Base-by-base conservation (phyloP, 129 eudicot species). In the Pittosporum tobira region DNA sequence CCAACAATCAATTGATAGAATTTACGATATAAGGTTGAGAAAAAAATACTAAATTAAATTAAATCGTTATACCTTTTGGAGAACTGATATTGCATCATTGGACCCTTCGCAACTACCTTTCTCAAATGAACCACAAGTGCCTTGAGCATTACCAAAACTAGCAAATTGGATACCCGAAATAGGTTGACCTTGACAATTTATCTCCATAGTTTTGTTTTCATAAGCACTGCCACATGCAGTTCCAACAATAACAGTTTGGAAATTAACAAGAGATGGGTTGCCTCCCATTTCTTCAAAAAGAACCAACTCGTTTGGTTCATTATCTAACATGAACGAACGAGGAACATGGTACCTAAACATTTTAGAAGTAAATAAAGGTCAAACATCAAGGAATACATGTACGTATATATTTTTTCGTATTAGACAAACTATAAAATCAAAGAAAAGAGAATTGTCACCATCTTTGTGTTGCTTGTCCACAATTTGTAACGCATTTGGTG, bases 391-490 rank as follows among this genome's bases (percentile, higher is more conserved):
- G n/a, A n/a, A n/a, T n/a, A n/a, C n/a, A n/a, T n/a, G n/a, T n/a
- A n/a, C n/a, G n/a, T n/a, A n/a, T n/a, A n/a, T n/a, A n/a, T n/a
- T n/a, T n/a, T n/a, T n/a, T n/a, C n/a, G n/a, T n/a, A n/a, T n/a
- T n/a, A n/a, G n/a, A n/a, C n/a, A n/a, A n/a, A n/a, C n/a, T n/a
- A n/a, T n/a, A n/a, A n/a, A n/a, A n/a, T n/a, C n/a, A n/a, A n/a
- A n/a, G n/a, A n/a, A n/a, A n/a, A n/a, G n/a, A n/a, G n/a, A n/a
- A n/a, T n/a, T n/a, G n/a, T 49, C 2, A 74, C 81, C 80, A 81
- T 61, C 71, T 72, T 57, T 85, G 85, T 0, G 83, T 65, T 0
- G 94, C 81, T 27, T 62, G 9, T 5, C 88, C 88, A 40, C 94
- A 85, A 10, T 73, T 45, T 23, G 36, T 44, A 4, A 21, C 60